Base-by-base conservation (phyloP, 768 basidiomycete species). In the Russula emetica region DNA sequence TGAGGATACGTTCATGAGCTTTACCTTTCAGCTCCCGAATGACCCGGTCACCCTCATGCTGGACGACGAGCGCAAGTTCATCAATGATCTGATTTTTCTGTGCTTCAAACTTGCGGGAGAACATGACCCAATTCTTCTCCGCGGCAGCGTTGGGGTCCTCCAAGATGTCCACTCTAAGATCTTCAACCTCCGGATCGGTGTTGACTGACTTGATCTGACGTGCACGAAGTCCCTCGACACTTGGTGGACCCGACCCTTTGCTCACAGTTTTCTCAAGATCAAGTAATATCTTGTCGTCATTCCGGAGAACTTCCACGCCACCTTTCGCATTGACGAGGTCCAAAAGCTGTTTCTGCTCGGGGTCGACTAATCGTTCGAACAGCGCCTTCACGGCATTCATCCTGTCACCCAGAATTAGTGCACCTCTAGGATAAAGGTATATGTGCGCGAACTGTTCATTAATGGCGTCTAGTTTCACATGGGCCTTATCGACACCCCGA, bases 1-100 rank as follows among this genome's bases (percentile, higher is more conserved):
- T 53, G 4, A 24, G 65, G 26, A 75, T 70, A 2, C 69, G 62
- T 22, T 70, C 68, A 45, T 72, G 71, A 1, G 74, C 70, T 0
- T 71, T 71, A 9, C 61, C 58, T 16, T 58, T 63, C 6, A 74
- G 50, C 28, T 66, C 66, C 5, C 53, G 58, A 30, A 71, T 55
- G 9, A 62, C 55, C 6, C 69, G 56, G 10, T 65, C 62, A 7
- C 64, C 49, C 50, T 70, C 71, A 2, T 62, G 65, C 13, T 58
- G 34, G n/a, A 71, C 60, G 55, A 69, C 59, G 40, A 28, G 38
- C 42, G 69, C 32, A 52, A 67, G 11, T 20, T 55, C 55, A 11
- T 57, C 42, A 20, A 68, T 28, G 16, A 67, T 60, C 26, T 64
- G 63, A 45, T 47, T 58, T 54, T 61, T 66, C 58, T 60, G 66